Base-by-base conservation (phyloP, 495 filamentous ascomycete species). In the Apodospora peruviana region DNA sequence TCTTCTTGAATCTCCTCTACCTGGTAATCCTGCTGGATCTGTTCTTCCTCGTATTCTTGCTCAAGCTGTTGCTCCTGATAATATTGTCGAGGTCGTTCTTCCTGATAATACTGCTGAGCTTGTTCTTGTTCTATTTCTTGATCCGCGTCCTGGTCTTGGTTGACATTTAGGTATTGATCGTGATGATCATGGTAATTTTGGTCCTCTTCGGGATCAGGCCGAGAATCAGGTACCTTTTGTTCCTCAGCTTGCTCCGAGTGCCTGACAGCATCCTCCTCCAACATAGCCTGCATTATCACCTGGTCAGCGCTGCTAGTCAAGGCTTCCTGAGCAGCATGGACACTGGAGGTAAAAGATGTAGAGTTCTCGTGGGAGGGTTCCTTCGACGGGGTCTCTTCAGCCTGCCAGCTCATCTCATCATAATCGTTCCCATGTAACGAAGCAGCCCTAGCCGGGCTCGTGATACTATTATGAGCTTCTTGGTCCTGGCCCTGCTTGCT, bases 351-450 rank as follows among this genome's bases (percentile, higher is more conserved):
- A 1, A 46, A 44, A 14, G 52, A 52, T 4, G n/a, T 45, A 18
- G 43, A 45, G 35, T 18, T 17, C 9, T 57, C 36, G 16, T 37
- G 29, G 0, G 24, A 19, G 4, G 44, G 21, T 1, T 4, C 40
- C 8, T 18, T 38, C 5, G 12, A 24, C 5, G 56, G 51, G 22
- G 45, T 48, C 1, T 46, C 29, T 59, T 55, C 46, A 43, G 42
- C 37, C 47, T 53, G 54, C 71, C 62, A 68, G 48, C 54, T 67
- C 55, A 64, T 66, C 21, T 32, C 61, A 43, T 66, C 66, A 12
- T 62, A 50, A 7, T 61, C 42, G 7, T 7, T 14, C 7, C 27
- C n/a, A 36, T 22, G 45, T 50, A 17, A 22, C 36, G 37, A 20
- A 18, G 43, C 37, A 23, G 53, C 55, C 27, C 57, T 46, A 5